These are phyloP conservation scores for Metschnikowia matae DNA, from an alignment of 805 yeast species.

Conservation along the genomic window DNA sequence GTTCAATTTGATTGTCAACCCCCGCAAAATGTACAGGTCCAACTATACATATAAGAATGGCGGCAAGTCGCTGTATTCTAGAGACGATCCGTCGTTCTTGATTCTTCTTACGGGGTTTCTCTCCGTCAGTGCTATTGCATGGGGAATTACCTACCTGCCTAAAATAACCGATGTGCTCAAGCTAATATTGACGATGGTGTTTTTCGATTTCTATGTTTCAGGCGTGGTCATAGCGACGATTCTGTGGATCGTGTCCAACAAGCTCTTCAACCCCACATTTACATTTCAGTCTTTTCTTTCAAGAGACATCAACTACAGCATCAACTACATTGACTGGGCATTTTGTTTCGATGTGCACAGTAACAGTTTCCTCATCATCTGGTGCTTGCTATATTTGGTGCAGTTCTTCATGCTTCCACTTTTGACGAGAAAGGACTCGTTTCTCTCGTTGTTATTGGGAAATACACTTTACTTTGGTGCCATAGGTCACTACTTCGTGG, in stretches of 20 bases:
- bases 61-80: slow-evolving; percentile 66
- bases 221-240: slow-evolving; percentile 69
- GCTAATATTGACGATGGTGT: slow-evolving; percentile 76
- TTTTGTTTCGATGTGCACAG: slow-evolving; percentile 94
- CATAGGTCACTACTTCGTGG: slow-evolving; percentile 67
- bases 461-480: slow-evolving; percentile 73
- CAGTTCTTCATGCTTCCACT: slow-evolving; percentile 50
- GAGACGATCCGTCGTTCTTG: slow-evolving; percentile 91
- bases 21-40: slow-evolving; percentile 77
- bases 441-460: slow-evolving; percentile 65
- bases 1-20: slow-evolving; percentile 64
- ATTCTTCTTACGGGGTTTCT: slow-evolving; percentile 65
- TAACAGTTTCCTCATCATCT: slow-evolving; percentile 41
- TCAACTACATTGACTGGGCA: slow-evolving; percentile 74
- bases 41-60: slow-evolving; percentile 69
- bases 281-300: slow-evolving; percentile 10
- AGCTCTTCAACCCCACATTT: slow-evolving; percentile 44
- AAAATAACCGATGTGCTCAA: slow-evolving; percentile 55
- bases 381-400: slow-evolving; percentile 44
- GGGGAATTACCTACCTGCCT: slow-evolving; percentile 84
- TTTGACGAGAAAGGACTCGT: slow-evolving; percentile 57
- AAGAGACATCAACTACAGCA: slow-evolving; percentile 16
- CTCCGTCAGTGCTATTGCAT: slow-evolving; percentile 72
- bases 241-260: slow-evolving; percentile 70
- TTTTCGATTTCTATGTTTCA: slow-evolving; percentile 70